Conservation (phyloP, 345 rosid genomes). For the Syzygium oleosum region DNA sequence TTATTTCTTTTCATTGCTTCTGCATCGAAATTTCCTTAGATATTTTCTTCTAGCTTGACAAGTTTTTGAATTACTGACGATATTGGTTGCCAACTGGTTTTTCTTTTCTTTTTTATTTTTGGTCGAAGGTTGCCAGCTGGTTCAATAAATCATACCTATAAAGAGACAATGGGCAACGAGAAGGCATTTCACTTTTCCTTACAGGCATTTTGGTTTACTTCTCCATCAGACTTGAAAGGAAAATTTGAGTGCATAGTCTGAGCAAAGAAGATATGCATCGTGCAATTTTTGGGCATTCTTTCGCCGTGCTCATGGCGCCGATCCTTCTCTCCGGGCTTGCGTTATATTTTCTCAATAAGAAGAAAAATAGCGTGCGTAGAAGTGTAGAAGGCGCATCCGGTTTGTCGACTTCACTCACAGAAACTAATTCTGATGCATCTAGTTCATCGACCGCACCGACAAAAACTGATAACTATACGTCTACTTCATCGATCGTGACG, state of each 20-base stretch:
- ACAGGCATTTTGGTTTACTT: not conserved
- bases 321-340: not conserved
- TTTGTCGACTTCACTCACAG: accelerated
- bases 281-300: not conserved
- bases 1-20: not conserved
- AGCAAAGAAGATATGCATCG: not conserved
- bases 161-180: not conserved
- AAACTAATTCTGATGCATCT: not conserved
- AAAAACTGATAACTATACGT: no score
- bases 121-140: not conserved
- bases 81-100: not conserved
- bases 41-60: not conserved
- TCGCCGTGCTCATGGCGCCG: not conserved
- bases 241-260: not conserved
- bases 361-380: not conserved
- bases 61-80: not conserved
- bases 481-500: accelerated
- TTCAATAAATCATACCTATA: not conserved
- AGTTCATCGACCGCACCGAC: accelerated
- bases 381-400: not conserved
- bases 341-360: not conserved
- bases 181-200: not conserved
- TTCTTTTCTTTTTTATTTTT: no score
- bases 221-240: not conserved
- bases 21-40: not conserved